Evolutionary conservation across 78 protist species (phyloP).

Genomic region (Speleostelium caveatum): DNA sequence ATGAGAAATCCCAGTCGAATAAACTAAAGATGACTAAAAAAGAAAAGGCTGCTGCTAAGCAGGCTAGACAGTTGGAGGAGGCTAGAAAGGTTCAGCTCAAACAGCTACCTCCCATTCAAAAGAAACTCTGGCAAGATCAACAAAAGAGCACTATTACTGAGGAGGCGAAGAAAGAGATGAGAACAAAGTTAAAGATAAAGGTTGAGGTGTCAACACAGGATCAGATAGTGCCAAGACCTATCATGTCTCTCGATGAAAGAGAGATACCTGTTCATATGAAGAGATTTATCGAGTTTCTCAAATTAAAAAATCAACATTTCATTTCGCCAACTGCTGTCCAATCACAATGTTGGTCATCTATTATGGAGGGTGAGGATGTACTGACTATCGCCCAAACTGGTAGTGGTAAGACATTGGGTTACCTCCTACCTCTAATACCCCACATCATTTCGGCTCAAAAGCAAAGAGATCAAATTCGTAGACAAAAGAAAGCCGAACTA

Average conservation of each 20-base stretch:
- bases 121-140: conserved; percentile 13
- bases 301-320: conserved; percentile 49
- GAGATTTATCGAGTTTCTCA: conserved; percentile 9
- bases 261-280: conserved; percentile 46
- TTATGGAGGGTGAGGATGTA: conserved; percentile 67
- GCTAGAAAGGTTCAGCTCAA: conserved; percentile 32
- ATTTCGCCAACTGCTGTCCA: conserved; percentile 88
- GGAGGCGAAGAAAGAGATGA: conserved; percentile 10
- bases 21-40: conserved; percentile 26
- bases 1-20: conserved; percentile 3
- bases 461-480: background rate
- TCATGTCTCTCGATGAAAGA: conserved; percentile 6
- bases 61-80: background rate
- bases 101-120: conserved; percentile 13
- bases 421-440: conserved; percentile 93
- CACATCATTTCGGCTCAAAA: conserved; percentile 42
- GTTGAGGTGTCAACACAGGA: background rate
- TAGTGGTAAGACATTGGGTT: conserved; percentile 99
- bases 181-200: conserved; percentile 16
- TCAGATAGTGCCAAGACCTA: conserved; percentile 46
- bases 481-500: background rate
- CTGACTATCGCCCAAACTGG: conserved; percentile 95
- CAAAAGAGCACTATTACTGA: background rate
- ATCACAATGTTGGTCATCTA: conserved; percentile 55
- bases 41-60: conserved; percentile 20